These are phyloP conservation scores for Malassezia restricta DNA, from an alignment of 1,284 basidiomycete genomes.

Conservation along the genomic window DNA sequence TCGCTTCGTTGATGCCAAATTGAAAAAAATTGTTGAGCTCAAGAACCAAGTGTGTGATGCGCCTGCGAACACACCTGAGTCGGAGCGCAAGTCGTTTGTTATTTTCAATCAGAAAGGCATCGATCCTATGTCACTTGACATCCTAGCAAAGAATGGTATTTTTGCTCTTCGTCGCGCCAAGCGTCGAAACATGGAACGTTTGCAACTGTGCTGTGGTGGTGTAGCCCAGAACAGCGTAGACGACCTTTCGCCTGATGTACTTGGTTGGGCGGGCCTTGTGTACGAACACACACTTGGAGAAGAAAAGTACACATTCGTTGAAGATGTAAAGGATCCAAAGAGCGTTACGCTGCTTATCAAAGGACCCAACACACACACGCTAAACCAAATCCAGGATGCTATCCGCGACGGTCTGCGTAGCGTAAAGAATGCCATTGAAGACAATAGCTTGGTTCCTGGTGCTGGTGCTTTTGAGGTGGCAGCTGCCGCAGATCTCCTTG, in stretches of 20 bases:
- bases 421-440: constrained; percentile 94
- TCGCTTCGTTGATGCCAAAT: constrained; percentile 81
- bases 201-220: constrained; percentile 73
- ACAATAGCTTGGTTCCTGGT: constrained; percentile 75
- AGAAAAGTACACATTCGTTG: constrained; percentile 96
- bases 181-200: constrained; percentile 54
- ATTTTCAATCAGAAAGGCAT: constrained; percentile 99
- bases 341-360: constrained; percentile 83
- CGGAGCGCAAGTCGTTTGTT: constrained; percentile 70
- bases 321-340: constrained; percentile 92
- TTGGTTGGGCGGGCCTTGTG: constrained; percentile 94
- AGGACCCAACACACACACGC: constrained; percentile 87
- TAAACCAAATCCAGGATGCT: constrained; percentile 90
- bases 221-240: constrained; percentile 95
- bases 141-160: constrained; percentile 93
- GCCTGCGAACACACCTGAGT: constrained; percentile 23
- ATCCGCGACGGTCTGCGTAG: constrained; percentile 88
- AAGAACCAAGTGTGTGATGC: constrained; percentile 81
- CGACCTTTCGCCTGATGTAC: constrained; percentile 75
- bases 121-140: constrained; percentile 90
- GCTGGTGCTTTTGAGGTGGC: constrained; percentile 95
- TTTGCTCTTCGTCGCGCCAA: constrained; percentile 88
- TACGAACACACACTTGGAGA: constrained; percentile 99
- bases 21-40: constrained; percentile 91
- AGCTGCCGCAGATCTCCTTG: constrained; percentile 66